phyloP scores from a whole-genome alignment of 805 yeast species.

The Candida parachauliodes region DNA sequence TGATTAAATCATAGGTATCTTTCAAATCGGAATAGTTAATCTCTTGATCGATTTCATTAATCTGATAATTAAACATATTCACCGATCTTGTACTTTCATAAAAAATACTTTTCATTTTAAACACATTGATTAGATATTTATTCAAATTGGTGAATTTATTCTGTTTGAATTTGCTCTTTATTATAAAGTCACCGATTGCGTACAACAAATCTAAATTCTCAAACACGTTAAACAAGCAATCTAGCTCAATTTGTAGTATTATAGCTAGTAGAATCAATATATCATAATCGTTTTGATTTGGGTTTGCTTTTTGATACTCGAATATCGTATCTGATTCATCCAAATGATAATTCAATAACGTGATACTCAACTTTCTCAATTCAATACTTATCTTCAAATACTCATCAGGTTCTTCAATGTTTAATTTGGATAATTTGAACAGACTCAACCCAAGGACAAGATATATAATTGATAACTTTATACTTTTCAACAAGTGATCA shows the following conservation, averaged over 20 bases:
- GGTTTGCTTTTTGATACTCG: not conserved
- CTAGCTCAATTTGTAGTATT: constrained; percentile 36
- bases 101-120: constrained; percentile 32
- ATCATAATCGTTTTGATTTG: constrained; percentile 22
- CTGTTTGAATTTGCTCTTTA: constrained; percentile 15
- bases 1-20: constrained; percentile 32
- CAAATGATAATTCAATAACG: constrained; percentile 34
- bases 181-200: constrained; percentile 37
- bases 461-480: constrained; percentile 23
- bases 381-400: constrained; percentile 28
- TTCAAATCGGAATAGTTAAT: constrained; percentile 44
- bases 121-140: constrained; percentile 22
- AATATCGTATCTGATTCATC: constrained; percentile 36
- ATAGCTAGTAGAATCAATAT: constrained; percentile 31
- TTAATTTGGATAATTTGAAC: constrained; percentile 9
- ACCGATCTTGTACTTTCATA: constrained; percentile 49
- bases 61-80: constrained; percentile 43
- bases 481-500: constrained; percentile 11
- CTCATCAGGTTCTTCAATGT: constrained; percentile 13
- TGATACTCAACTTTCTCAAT: constrained; percentile 33
- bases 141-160: constrained; percentile 18
- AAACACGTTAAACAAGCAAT: constrained; percentile 34
- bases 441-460: constrained; percentile 23
- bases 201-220: constrained; percentile 40
- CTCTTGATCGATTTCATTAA: constrained; percentile 31